Evolutionary conservation across 192 early-diverging fungal genomes (phyloP).

Genomic region (Coemansia nantahalensis): DNA sequence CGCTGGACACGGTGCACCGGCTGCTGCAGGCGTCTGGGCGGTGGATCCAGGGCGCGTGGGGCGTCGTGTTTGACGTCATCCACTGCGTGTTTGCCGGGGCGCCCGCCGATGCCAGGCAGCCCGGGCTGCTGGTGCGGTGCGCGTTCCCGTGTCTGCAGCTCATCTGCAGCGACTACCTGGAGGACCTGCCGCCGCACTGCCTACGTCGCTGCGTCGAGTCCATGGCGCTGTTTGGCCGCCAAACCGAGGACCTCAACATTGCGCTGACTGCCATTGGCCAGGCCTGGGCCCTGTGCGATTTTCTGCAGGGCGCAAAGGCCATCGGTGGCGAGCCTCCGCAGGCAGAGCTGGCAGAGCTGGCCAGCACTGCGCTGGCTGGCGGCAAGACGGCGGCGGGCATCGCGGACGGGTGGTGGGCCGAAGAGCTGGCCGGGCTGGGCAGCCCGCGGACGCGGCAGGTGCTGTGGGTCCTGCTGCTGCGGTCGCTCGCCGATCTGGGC

Average conservation of each 20-base stretch:
- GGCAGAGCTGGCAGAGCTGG: too few relatives aligned
- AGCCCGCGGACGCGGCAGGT: slow-evolving; percentile 39
- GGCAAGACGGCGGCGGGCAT: neutral
- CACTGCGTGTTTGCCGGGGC: slow-evolving; percentile 28
- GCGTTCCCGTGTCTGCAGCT: slow-evolving; percentile 93
- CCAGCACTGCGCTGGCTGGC: slow-evolving; percentile 14
- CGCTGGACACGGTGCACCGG: slow-evolving; percentile 86
- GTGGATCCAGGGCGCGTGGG: slow-evolving; percentile 80
- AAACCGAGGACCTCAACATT: slow-evolving; percentile 91
- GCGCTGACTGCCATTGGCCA: slow-evolving; percentile 88
- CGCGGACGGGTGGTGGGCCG: slow-evolving; percentile 18
- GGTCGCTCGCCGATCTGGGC: slow-evolving; percentile 76
- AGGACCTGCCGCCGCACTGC: slow-evolving; percentile 69
- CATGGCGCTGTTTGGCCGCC: slow-evolving; percentile 74
- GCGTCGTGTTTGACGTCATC: slow-evolving; percentile 87
- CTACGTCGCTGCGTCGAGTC: slow-evolving; percentile 80
- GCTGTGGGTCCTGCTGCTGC: slow-evolving; percentile 89
- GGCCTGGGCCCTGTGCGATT: slow-evolving; percentile 91
- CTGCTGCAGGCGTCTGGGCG: slow-evolving; percentile 90
- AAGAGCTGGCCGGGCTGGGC: slow-evolving; percentile 15
- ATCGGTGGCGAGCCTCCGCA: neutral
- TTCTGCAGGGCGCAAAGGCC: slow-evolving; percentile 57
- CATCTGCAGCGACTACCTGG: slow-evolving; percentile 93
- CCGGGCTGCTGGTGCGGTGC: slow-evolving; percentile 61
- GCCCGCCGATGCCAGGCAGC: slow-evolving; percentile 16